Evolutionary conservation across 768 basidiomycete species (phyloP), one percentile per base, ranked within the genome.

Genomic region (Xerocomellus amylosporus): DNA sequence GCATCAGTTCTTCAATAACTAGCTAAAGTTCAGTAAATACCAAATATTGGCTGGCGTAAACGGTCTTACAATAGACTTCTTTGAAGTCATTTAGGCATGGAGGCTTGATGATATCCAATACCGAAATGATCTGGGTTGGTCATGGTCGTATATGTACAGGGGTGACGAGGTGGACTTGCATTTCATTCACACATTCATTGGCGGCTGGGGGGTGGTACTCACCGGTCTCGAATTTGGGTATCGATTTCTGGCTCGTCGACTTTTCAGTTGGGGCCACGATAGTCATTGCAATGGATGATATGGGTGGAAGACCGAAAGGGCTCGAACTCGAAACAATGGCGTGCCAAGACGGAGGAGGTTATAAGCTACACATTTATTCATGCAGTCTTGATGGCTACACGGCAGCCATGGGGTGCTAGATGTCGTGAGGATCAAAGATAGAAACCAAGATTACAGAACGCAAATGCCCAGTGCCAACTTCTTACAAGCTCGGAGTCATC

Each of bases 21-120:
- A 64, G 24, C 42, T 7, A 49, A 44, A 24, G 49, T 51, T 62
- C 31, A 53, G 52, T 44, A 14, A 52, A 56, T 14, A 28, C 22
- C 48, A 24, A 49, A 30, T 13, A 38, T 39, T 24, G 2, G 24
- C 19, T n/a, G 31, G 22, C 4, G 41, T 46, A 48, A 15, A 33
- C 17, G 58, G 15, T 47, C 84, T 30, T 58, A 86, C 87, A 88
- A 70, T 93, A 93, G 26, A 93, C 93, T 65, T 96, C 93, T 60
- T 84, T 90, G 77, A 96, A 96, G 4, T 78, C 76, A 5, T 88
- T 85, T 39, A 88, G 68, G 4, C 83, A 81, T 5, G 84, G 71
- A 2, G 93, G 93, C 69, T 88, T 91, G 73, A 90, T 80, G 65
- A 95, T 93, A 68, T 94, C 94, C 58, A 96, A 74, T 64, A 97